Evolutionary conservation across 495 filamentous ascomycete species (phyloP).

Genomic region (Echria macrotheca): DNA sequence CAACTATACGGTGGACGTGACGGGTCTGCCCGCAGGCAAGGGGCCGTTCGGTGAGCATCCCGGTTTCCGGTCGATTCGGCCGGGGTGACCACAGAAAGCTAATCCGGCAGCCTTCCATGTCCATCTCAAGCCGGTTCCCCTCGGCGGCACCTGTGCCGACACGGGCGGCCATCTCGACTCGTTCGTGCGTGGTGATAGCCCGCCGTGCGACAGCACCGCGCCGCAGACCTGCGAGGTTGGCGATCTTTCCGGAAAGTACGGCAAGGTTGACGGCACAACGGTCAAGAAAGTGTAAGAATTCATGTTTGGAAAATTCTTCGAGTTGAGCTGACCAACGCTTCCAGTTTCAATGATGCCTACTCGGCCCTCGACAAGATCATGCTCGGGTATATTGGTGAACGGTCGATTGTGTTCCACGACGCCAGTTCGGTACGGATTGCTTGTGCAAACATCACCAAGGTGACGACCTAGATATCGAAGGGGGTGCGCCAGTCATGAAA

Average conservation of each 20-base stretch:
- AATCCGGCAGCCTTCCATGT: slow-evolving; percentile 79
- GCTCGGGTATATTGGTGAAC: slow-evolving; percentile 67
- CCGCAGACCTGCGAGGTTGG: slow-evolving; percentile 74
- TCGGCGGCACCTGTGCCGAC: slow-evolving; percentile 67
- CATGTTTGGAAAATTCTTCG: not conserved
- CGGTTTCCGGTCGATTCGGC: too few species aligned
- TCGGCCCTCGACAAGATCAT: slow-evolving; percentile 51
- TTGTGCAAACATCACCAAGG: slow-evolving; percentile 58
- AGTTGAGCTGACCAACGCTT: slow-evolving; percentile 18
- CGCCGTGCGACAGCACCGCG: slow-evolving; percentile 54
- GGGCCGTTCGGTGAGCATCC: slow-evolving; percentile 72
- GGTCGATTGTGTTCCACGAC: slow-evolving; percentile 68
- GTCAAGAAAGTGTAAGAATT: slow-evolving; percentile 30
- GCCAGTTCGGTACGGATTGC: slow-evolving; percentile 57
- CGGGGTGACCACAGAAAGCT: too few species aligned
- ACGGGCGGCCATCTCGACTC: slow-evolving; percentile 55
- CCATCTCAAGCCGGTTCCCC: slow-evolving; percentile 63
- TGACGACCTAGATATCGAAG: too few species aligned
- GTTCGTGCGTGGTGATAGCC: slow-evolving; percentile 53
- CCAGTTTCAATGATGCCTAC: slow-evolving; percentile 61
- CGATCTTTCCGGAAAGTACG: slow-evolving; percentile 78
- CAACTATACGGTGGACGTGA: slow-evolving; percentile 53
- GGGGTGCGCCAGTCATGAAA: not conserved
- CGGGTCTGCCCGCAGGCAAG: slow-evolving; percentile 53
- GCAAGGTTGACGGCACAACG: slow-evolving; percentile 47